Evolutionary conservation across 768 basidiomycete genomes (phyloP).

Genomic region (Termitomyces sp.): DNA sequence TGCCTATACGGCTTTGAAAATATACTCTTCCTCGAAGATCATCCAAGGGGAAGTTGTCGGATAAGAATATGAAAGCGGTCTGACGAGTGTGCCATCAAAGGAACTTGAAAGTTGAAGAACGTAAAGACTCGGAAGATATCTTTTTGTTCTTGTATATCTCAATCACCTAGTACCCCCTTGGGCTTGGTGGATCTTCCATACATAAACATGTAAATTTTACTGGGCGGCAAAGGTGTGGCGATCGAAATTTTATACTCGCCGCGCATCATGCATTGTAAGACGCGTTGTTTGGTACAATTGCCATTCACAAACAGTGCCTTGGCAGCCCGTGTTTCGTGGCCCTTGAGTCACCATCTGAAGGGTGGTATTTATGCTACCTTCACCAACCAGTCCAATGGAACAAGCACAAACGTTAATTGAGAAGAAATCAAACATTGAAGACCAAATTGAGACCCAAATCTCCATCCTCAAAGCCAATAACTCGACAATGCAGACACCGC

Average conservation of each 20-base stretch:
- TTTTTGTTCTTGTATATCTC: too few species aligned
- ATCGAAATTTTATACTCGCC: background rate
- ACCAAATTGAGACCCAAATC: slow-evolving; percentile 60
- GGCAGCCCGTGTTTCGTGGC: too few species aligned
- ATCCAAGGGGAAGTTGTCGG: slow-evolving; percentile 56
- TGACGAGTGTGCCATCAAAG: background rate
- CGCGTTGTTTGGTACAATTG: slow-evolving; percentile 11
- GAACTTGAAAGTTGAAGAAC: background rate
- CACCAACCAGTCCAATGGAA: slow-evolving; percentile 45
- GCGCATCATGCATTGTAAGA: background rate
- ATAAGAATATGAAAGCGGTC: slow-evolving; percentile 7
- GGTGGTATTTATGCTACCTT: slow-evolving; percentile 48
- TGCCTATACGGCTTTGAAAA: slow-evolving; percentile 58
- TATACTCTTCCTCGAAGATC: slow-evolving; percentile 47
- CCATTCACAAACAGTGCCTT: slow-evolving; percentile 1
- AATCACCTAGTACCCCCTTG: background rate
- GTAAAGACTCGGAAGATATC: background rate
- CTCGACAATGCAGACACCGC: slow-evolving; percentile 64
- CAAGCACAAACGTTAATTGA: slow-evolving; percentile 63
- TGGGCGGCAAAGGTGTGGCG: background rate
- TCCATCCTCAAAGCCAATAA: slow-evolving; percentile 62
- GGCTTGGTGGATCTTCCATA: background rate
- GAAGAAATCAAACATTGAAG: slow-evolving; percentile 70
- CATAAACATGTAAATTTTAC: background rate
- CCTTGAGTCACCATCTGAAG: background rate